Conservation (phyloP, 257 asterid species). For the Lavandula angustifolia region DNA sequence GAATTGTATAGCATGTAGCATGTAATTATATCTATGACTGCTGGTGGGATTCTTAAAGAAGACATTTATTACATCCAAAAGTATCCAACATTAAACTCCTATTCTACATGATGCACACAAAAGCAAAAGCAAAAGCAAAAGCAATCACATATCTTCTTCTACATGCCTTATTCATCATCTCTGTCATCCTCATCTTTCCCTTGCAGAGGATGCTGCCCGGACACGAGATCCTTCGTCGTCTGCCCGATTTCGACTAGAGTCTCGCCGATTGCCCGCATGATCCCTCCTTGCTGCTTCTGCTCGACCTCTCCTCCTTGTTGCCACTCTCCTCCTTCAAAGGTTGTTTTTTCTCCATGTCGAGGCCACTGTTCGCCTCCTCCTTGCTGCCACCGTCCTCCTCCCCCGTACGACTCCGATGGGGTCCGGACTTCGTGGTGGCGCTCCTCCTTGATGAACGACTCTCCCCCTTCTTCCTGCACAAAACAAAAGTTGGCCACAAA, state of each 20-base stretch:
- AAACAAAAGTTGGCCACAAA: not conserved
- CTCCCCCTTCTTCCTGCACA: slow-evolving; percentile 35
- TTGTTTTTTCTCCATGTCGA: too few relatives aligned
- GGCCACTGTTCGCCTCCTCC: too few relatives aligned
- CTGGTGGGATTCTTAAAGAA: too few relatives aligned
- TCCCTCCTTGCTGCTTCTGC: slow-evolving; percentile 33
- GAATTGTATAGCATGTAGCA: too few relatives aligned
- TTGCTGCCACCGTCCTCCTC: not conserved
- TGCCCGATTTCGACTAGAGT: slow-evolving; percentile 83
- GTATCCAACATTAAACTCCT: not conserved
- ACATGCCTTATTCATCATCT: not conserved
- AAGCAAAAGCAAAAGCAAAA: not conserved
- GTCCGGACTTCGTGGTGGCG: slow-evolving; percentile 21
- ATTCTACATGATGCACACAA: not conserved
- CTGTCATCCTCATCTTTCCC: not conserved
- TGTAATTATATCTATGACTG: too few relatives aligned
- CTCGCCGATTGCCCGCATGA: slow-evolving; percentile 77
- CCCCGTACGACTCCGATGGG: slow-evolving; percentile 14
- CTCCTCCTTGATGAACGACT: not conserved
- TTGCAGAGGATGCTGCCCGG: slow-evolving; percentile 39
- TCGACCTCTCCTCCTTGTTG: slow-evolving; percentile 13
- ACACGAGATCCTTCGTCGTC: slow-evolving; percentile 61
- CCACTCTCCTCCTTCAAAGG: not conserved
- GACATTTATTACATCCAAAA: not conserved
- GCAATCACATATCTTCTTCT: too few relatives aligned